Evolutionary conservation across 495 filamentous ascomycete genomes (phyloP).

Genomic region (Parachaetomium inaequale): DNA sequence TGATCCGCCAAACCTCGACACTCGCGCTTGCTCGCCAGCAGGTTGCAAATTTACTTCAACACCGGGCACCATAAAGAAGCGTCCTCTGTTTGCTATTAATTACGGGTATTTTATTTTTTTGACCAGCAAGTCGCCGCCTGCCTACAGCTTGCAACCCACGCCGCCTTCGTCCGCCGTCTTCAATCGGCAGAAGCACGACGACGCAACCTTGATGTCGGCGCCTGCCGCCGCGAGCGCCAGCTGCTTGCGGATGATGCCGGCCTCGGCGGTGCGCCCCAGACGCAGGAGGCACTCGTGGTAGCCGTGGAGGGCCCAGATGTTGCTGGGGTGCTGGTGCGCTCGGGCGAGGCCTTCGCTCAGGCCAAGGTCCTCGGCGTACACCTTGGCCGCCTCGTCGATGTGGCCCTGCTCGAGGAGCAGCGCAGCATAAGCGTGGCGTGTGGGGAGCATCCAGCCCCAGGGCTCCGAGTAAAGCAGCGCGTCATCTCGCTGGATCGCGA

Average conservation of each 20-base stretch:
- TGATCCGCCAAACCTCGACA: too few species aligned
- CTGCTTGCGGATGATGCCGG: background rate
- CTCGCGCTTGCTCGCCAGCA: too few species aligned
- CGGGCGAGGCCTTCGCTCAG: background rate
- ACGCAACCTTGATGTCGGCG: background rate
- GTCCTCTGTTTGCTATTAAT: too few species aligned
- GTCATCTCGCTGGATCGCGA: background rate
- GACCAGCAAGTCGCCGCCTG: too few species aligned
- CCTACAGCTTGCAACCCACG: background rate
- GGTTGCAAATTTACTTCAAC: too few species aligned
- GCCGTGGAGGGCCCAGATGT: background rate
- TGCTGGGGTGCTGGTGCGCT: background rate
- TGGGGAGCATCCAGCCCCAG: background rate
- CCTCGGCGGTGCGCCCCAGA: background rate
- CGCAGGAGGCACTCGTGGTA: background rate
- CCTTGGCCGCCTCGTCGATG: background rate
- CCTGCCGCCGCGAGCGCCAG: background rate
- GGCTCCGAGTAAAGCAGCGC: background rate
- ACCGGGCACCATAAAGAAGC: too few species aligned
- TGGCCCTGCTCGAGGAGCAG: background rate
- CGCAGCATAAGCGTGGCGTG: background rate
- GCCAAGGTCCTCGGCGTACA: background rate
- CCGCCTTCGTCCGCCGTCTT: background rate
- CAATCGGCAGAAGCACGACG: background rate
- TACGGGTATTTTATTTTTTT: too few species aligned